These are phyloP conservation scores for Pseudonitzschia delicatissima DNA, from an alignment of 108 stramenopile species.

Conservation along the genomic window DNA sequence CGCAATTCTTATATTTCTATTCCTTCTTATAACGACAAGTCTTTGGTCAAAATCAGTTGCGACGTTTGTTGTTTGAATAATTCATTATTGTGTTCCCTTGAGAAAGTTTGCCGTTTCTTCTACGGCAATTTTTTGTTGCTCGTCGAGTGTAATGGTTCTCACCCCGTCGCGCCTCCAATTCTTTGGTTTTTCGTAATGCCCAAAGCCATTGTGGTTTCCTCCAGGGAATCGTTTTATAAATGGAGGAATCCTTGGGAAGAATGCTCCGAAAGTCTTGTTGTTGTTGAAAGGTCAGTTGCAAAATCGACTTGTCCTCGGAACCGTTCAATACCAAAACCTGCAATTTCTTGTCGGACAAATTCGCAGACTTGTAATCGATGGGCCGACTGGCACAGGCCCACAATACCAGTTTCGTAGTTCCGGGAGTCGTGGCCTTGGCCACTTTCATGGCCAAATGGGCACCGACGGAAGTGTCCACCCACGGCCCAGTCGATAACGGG, in stretches of 20 bases:
- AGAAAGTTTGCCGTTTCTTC: slow-evolving; percentile 14
- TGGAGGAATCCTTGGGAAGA: not conserved
- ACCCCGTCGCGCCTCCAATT: slow-evolving; percentile 20
- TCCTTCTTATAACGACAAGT: no score
- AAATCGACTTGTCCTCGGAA: slow-evolving; percentile 1
- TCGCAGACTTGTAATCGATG: not conserved
- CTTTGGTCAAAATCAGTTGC: no score
- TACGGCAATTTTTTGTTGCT: slow-evolving; percentile 22
- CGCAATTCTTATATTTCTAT: no score
- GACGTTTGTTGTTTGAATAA: no score
- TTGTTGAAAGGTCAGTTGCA: not conserved
- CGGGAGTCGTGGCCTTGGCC: slow-evolving; percentile 1
- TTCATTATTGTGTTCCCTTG: no score
- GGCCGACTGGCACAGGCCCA: not conserved
- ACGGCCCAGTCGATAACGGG: slow-evolving; percentile 37
- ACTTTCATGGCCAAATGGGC: slow-evolving; percentile 12
- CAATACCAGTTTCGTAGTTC: slow-evolving; percentile 2
- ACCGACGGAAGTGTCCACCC: slow-evolving; percentile 57
- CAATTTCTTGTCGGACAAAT: not conserved
- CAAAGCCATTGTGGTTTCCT: slow-evolving; percentile 35
- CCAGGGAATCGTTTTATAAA: slow-evolving; percentile 7
- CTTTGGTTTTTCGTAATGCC: slow-evolving; percentile 30
- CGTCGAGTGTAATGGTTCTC: slow-evolving; percentile 22
- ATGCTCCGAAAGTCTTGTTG: not conserved
- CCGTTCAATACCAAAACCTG: slow-evolving; percentile 12